Conservation (phyloP, 1,284 basidiomycete genomes). For the Somion occarium region DNA sequence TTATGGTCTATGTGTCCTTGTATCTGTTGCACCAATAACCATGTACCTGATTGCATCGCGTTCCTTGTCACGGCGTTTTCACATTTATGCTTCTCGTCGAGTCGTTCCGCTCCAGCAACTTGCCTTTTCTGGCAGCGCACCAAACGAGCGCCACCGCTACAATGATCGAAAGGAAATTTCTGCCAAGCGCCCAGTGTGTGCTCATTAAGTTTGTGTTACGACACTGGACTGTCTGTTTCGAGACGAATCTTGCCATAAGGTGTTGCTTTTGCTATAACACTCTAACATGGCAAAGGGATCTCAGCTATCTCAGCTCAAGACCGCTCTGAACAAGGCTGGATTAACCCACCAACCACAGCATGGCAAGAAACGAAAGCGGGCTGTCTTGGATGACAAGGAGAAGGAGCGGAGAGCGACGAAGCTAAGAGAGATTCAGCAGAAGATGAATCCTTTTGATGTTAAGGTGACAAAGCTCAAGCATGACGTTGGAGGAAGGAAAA, state of each 20-base stretch:
- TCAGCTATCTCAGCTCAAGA: constrained; percentile 84
- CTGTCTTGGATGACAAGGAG: constrained; percentile 60
- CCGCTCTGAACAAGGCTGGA: constrained; percentile 75
- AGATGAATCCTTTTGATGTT: constrained; percentile 91
- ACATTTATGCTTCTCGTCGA: too few species aligned
- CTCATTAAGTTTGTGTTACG: neutral
- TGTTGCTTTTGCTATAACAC: too few species aligned
- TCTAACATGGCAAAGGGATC: constrained; percentile 69
- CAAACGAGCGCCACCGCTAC: too few species aligned
- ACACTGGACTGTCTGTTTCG: too few species aligned
- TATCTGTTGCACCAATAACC: too few species aligned
- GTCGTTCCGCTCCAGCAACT: too few species aligned
- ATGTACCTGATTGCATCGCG: too few species aligned
- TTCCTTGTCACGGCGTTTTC: too few species aligned
- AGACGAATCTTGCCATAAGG: too few species aligned
- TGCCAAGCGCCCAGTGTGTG: neutral
- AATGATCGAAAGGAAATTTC: neutral
- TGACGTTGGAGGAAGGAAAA: constrained; percentile 83
- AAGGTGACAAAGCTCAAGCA: constrained; percentile 91
- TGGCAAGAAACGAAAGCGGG: constrained; percentile 69
- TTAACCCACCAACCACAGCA: constrained; percentile 53
- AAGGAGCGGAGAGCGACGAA: constrained; percentile 76
- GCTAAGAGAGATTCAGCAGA: constrained; percentile 79
- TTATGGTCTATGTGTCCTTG: too few species aligned
- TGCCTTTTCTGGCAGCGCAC: neutral